phyloP scores from a whole-genome alignment of 2,329 filamentous ascomycete species.

The Macrophomina phaseolina region DNA sequence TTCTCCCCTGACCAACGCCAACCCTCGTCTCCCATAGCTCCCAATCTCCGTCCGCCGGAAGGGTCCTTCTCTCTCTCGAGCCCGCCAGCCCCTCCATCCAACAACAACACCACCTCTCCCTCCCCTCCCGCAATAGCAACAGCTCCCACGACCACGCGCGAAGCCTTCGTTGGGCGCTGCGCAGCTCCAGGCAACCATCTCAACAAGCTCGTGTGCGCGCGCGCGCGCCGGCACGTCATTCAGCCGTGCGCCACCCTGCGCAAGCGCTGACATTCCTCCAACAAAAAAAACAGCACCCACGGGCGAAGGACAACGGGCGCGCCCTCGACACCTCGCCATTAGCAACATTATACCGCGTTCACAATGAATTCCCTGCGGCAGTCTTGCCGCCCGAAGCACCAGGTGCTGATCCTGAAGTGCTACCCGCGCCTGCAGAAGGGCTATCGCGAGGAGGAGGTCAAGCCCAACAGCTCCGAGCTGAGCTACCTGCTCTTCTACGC shows the following conservation, averaged over 20 bases:
- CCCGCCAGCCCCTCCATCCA: slow-evolving; percentile 17
- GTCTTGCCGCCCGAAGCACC: slow-evolving; percentile 86
- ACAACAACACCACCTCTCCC: neutral
- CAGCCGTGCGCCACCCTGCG: neutral
- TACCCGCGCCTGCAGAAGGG: slow-evolving; percentile 93
- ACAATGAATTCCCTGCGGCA: slow-evolving; percentile 64
- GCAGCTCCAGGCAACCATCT: neutral
- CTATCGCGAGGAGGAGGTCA: slow-evolving; percentile 76
- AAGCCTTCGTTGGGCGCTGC: neutral
- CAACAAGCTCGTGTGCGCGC: neutral
- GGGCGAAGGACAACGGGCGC: neutral
- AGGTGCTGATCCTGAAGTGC: slow-evolving; percentile 94
- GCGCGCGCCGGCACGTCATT: neutral
- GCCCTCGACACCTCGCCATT: neutral
- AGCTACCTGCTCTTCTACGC: slow-evolving; percentile 98
- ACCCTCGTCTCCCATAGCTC: slow-evolving; percentile 12
- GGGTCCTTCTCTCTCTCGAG: neutral
- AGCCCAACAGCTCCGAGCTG: slow-evolving; percentile 94
- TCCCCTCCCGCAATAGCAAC: neutral
- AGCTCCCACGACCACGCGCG: neutral
- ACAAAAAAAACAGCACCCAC: neutral
- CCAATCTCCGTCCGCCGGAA: slow-evolving; percentile 18
- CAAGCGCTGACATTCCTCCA: neutral
- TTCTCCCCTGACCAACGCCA: slow-evolving; percentile 25
- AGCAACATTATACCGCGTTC: no score